Percentiles rank a stretch among this genome's conserved stretches.
These are phyloP conservation scores for Vitis hybrid DNA, from an alignment of 177 flowering plant genomes.

Conservation along the genomic window DNA sequence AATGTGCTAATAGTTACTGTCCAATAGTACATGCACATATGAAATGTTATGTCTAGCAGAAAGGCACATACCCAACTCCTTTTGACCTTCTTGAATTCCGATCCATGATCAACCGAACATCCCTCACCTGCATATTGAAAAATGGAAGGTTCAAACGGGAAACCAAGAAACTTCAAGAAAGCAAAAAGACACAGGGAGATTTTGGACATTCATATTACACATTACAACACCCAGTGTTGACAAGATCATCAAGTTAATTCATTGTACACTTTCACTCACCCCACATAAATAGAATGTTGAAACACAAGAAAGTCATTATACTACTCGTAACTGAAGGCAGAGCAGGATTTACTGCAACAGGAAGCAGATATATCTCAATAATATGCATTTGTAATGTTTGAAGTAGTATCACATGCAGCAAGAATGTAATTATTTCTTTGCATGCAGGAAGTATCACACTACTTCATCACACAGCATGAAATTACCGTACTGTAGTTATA, in stretches of 20 bases:
- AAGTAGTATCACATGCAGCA: conserved; percentile 27
- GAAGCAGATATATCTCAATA: conserved; percentile 41
- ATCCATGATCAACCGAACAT: conserved; percentile 94
- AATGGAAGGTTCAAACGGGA: not conserved
- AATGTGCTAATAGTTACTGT: conserved; percentile 17
- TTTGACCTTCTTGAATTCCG: conserved; percentile 94
- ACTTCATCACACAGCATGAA: not conserved
- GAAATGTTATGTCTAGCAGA: not conserved
- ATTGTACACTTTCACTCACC: conserved; percentile 31
- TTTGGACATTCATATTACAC: conserved; percentile 1
- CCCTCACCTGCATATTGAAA: conserved; percentile 72
- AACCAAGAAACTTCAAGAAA: not conserved
- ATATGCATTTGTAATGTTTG: conserved; percentile 22
- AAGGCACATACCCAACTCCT: conserved; percentile 93
- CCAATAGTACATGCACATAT: conserved; percentile 10
- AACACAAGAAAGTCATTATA: conserved; percentile 37
- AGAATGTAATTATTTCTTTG: conserved; percentile 13
- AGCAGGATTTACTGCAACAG: conserved; percentile 40
- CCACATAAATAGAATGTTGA: conserved; percentile 35
- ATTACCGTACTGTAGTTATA: not conserved
- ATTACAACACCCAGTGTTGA: not conserved
- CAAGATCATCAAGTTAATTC: conserved; percentile 19
- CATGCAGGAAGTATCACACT: conserved; percentile 11
- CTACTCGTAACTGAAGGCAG: conserved; percentile 37
- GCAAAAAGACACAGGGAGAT: not conserved